These are phyloP conservation scores for Schwanniomyces yamadae DNA, from an alignment of 805 yeast species.

Conservation along the genomic window DNA sequence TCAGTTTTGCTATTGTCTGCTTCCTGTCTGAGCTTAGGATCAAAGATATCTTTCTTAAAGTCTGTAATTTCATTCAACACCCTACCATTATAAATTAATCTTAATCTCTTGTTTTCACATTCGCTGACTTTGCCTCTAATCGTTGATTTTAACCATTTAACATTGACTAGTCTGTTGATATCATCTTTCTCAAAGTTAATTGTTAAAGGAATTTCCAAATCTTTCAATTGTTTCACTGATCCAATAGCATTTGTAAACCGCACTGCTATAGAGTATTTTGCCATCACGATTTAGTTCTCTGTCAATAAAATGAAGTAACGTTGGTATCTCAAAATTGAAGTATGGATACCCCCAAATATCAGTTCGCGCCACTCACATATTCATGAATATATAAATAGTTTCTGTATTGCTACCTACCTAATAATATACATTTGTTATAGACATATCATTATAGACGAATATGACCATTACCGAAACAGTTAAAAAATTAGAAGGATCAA, in stretches of 20 bases:
- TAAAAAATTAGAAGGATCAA: constrained; percentile 3
- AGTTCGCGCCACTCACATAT: constrained; percentile 2
- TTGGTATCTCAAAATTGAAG: too few species aligned
- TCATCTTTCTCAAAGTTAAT: constrained; percentile 29
- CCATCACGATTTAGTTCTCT: constrained; percentile 14
- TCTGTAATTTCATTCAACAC: constrained; percentile 58
- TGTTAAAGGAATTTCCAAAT: constrained; percentile 28
- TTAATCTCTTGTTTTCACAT: constrained; percentile 47
- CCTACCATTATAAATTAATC: constrained; percentile 68
- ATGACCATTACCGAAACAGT: constrained; percentile 1
- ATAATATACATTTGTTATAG: too few species aligned
- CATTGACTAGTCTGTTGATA: constrained; percentile 28
- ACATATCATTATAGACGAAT: too few species aligned
- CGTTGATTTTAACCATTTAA: constrained; percentile 28
- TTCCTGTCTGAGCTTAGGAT: constrained; percentile 21
- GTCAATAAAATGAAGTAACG: too few species aligned
- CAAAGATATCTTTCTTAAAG: constrained; percentile 49
- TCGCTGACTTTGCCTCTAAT: constrained; percentile 25
- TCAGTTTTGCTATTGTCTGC: constrained; percentile 1
- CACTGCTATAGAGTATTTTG: constrained; percentile 22
- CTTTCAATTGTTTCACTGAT: constrained; percentile 18
- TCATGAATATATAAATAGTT: too few species aligned
- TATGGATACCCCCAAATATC: too few species aligned
- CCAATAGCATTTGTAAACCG: constrained; percentile 30
- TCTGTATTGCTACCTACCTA: too few species aligned